Base-by-base conservation (phyloP, 2,329 filamentous ascomycete genomes). In the Pseudogymnoascus sp. region DNA sequence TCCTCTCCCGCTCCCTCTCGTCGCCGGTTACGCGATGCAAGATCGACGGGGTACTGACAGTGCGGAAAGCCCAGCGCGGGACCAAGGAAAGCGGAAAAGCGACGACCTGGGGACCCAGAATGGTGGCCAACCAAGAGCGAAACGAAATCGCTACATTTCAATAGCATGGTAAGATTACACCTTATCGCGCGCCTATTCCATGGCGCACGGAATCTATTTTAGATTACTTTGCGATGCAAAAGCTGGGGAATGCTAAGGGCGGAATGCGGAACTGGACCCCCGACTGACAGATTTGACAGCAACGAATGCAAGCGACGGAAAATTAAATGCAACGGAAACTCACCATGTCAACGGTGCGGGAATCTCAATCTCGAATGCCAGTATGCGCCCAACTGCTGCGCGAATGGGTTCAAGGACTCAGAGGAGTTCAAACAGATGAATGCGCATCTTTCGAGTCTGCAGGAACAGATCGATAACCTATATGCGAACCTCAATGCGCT, bases 361-460 rank as follows among this genome's bases (percentile, higher is more conserved):
- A 86, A 87, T 67, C 84, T 89, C 72, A 85, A 84, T 67, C 78
- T 88, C 15, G 74, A 81, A 65, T 89, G 86, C 69, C 76, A 87
- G 48, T 89, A 88, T 74, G 80, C 85, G 5, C 81, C 84, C 12
- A 87, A 87, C 69, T 87, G 85, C 72, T 87, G 84, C 71, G 77
- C 83, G 65, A 92, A 85, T 77, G 91, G 84, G 58, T 92, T 96
- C 80, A 94, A 93, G 74, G 92, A 97, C 70, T 92, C 91, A 55
- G 90, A 95, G 8, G 92, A 97, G 73, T 97, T 92, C 79, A 89
- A 86, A 70, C 82, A 86, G 37, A 91, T 97, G 86, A 84, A 85
- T 61, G 79, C 82, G 35, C 88, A 94, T 67, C 84, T 97, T 63
- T 77, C 79, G 9, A 81, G 82, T 7, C 81, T 97, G 25, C 92